A percentile compares a stretch with the other conserved stretches of the same genome.
These are phyloP conservation scores for Hamiltosporidium tvaerminnensis DNA, from an alignment of 371 early-diverging fungal species.

Conservation along the genomic window DNA sequence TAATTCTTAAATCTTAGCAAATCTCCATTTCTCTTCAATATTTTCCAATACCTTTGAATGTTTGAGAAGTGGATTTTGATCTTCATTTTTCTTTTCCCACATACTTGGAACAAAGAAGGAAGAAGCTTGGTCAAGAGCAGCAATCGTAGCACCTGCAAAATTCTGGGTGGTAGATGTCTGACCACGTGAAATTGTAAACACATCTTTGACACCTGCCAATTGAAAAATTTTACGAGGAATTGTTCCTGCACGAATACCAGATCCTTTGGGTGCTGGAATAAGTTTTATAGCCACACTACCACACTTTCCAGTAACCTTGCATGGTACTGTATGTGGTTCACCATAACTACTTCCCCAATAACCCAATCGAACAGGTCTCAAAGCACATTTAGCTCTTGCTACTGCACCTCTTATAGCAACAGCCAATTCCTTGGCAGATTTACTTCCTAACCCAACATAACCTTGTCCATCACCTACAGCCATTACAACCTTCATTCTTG, in stretches of 20 bases:
- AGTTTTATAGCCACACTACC: constrained; percentile 81
- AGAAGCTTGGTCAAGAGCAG: constrained; percentile 88
- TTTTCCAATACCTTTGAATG: constrained; percentile 30
- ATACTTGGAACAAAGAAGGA: constrained; percentile 85
- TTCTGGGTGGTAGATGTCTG: constrained; percentile 67
- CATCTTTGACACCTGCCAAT: constrained; percentile 91
- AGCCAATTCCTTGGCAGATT: constrained; percentile 96
- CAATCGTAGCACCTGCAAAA: constrained; percentile 95
- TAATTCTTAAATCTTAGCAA: no score
- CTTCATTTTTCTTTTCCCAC: constrained; percentile 61
- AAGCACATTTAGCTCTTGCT: constrained; percentile 86
- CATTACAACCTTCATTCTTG: constrained; percentile 96
- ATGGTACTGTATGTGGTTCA: constrained; percentile 92
- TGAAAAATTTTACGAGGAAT: constrained; percentile 87
- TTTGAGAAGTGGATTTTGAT: constrained; percentile 40
- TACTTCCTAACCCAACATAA: constrained; percentile 93
- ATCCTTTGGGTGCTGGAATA: constrained; percentile 93
- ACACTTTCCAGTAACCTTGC: constrained; percentile 94
- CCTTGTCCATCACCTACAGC: constrained; percentile 90
- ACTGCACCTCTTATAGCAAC: constrained; percentile 93
- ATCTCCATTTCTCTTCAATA: constrained; percentile 18
- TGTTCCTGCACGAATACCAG: constrained; percentile 87
- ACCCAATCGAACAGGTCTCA: constrained; percentile 91
- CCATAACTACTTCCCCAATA: constrained; percentile 91
- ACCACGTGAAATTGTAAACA: constrained; percentile 83